Base-by-base conservation (phyloP, 1,139 yeast genomes). In the Zygoascus hellenicus region DNA sequence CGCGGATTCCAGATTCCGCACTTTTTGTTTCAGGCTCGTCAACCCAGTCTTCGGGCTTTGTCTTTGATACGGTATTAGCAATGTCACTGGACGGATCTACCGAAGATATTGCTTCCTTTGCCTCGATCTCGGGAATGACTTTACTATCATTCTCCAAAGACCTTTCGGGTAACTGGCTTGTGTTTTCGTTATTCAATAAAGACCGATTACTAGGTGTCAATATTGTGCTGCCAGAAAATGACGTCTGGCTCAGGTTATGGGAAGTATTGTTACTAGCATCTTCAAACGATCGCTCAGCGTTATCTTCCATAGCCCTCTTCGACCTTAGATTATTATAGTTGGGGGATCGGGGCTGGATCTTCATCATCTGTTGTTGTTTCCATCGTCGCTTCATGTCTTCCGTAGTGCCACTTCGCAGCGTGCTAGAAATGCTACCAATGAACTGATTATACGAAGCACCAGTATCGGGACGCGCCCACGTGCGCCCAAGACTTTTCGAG, bases 271-370 rank as follows among this genome's bases (percentile, higher is more conserved):
- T 14, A 19, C 13, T 36, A 6, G 39, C 19, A 10, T 36, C 39
- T 19, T 36, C 22, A 14, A 36, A 36, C 6, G 39, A 36, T 14
- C 26, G 26, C 7, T 22, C 26, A 7, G 26, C 26, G 7, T 22
- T 22, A 22, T n/a, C 39, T 11, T 36, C 22, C 30, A 36, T 5
- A 4, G 39, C 11, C 9, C 39, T 17, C 17, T 36, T 36, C 29
- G 39, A 36, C 15, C 11, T 26, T 2, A 36, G 29, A 36, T 36
- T 36, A 29, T 29, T 36, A 29, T 36, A 36, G n/a, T 36, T 36
- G 6, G 39, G 39, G 15, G 29, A 19, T 4, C 19, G 4, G 2
- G 30, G 11, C 30, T 36, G 39, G 14, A n/a, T 36, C 30, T 36
- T 36, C 11, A 36, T 11, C 30, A 11, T 17, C 10, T 36, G 29